A percentile compares a stretch with the other conserved stretches of the same genome.
phyloP scores from a whole-genome alignment of 441 rosid genomes.

The Gossypium gossypioides region DNA sequence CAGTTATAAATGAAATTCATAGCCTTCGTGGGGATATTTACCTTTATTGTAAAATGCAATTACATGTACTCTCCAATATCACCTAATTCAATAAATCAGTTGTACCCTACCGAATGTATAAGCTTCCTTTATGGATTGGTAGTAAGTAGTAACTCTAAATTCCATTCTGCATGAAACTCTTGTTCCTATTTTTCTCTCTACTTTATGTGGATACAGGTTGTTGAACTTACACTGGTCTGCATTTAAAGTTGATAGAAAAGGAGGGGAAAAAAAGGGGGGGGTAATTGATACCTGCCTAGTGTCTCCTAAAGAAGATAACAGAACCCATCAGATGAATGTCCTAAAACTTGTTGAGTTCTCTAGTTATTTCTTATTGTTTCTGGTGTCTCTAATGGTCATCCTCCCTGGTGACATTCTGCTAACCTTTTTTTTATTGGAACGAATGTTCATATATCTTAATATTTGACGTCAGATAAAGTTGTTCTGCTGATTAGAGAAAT shows the following conservation, averaged over 20 bases:
- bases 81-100: neutral
- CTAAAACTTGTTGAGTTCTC: neutral
- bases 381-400: neutral
- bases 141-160: neutral
- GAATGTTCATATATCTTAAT: neutral
- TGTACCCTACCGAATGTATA: neutral
- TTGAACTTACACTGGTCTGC: neutral
- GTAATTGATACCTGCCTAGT: neutral
- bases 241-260: neutral
- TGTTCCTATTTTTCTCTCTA: neutral
- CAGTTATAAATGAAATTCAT: neutral
- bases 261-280: neutral
- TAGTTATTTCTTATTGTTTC: neutral
- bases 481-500: constrained; percentile 10
- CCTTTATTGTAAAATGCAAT: neutral
- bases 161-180: neutral
- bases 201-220: neutral
- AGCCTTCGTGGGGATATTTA: neutral
- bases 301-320: neutral
- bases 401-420: neutral
- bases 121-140: neutral
- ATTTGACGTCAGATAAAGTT: neutral
- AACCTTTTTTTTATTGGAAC: neutral
- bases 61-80: neutral
- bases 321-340: neutral